These are phyloP conservation scores for Colletotrichum gigasporum DNA, from an alignment of 2,329 filamentous ascomycete genomes.

Conservation along the genomic window DNA sequence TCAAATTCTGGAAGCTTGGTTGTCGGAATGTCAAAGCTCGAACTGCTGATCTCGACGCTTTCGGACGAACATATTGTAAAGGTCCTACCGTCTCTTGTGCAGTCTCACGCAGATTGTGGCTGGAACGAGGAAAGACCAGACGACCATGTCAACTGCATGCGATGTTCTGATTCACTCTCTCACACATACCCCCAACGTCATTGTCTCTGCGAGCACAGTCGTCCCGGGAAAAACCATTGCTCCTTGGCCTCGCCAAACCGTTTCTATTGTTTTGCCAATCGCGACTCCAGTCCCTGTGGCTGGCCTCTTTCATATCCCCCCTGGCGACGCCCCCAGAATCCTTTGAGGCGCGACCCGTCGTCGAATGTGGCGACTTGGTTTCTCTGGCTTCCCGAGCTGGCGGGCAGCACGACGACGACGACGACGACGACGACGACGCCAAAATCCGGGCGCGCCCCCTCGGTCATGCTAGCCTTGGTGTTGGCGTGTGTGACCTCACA, in stretches of 20 bases:
- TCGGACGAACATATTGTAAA: neutral
- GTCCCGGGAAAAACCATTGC: neutral
- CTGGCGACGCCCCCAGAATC: neutral
- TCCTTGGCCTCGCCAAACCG: neutral
- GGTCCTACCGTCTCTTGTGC: neutral
- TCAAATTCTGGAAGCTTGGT: conserved; percentile 10
- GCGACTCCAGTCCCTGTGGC: neutral
- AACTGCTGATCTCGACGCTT: conserved; percentile 16
- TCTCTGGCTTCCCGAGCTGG: too few species aligned
- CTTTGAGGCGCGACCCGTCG: neutral
- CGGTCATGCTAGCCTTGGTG: too few species aligned
- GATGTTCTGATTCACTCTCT: neutral
- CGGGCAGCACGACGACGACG: too few species aligned
- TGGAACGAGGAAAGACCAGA: neutral
- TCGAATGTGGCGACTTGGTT: neutral
- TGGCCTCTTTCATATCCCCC: neutral
- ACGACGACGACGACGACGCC: too few species aligned
- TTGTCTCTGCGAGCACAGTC: neutral
- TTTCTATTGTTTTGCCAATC: conserved; percentile 6
- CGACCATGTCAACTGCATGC: neutral
- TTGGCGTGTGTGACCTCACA: too few species aligned
- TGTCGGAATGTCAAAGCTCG: neutral
- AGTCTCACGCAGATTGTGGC: conserved; percentile 1
- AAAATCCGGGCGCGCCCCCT: too few species aligned
- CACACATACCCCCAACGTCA: neutral